These are phyloP conservation scores for Zopfochytrium polystomum DNA, from an alignment of 371 early-diverging fungal genomes.

Conservation along the genomic window DNA sequence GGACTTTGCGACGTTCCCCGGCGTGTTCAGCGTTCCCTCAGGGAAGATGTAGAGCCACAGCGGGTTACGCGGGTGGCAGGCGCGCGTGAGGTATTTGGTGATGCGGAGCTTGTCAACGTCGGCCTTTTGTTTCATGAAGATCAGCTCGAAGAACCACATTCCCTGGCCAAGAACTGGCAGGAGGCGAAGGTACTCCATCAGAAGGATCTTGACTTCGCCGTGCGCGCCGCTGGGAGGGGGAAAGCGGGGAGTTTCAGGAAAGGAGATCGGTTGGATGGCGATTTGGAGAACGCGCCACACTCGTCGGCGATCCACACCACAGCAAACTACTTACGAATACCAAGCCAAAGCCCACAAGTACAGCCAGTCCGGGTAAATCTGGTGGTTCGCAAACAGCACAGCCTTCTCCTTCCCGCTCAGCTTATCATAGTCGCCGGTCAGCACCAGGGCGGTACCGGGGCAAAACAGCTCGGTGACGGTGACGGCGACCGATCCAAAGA, in stretches of 20 bases:
- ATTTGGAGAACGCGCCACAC: background rate
- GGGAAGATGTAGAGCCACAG: conserved; percentile 88
- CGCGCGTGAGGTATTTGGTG: conserved; percentile 16
- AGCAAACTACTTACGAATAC: conserved; percentile 22
- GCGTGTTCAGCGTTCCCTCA: conserved; percentile 72
- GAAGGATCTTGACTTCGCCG: conserved; percentile 36
- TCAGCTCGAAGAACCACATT: conserved; percentile 55
- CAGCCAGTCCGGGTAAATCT: conserved; percentile 29
- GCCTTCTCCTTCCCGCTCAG: conserved; percentile 9
- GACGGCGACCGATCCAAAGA: conserved; percentile 26
- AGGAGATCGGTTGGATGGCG: background rate
- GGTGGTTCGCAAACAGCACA: conserved; percentile 40
- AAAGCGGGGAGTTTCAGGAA: background rate
- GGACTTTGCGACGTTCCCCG: conserved; percentile 23
- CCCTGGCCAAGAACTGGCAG: conserved; percentile 33
- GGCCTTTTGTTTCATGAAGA: conserved; percentile 77
- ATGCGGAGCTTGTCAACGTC: conserved; percentile 58
- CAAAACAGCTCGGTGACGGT: conserved; percentile 18
- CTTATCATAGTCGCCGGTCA: conserved; percentile 35
- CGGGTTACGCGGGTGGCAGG: conserved; percentile 45
- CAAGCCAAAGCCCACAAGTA: conserved; percentile 34
- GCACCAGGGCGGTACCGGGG: conserved; percentile 26
- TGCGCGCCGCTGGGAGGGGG: conserved; percentile 13
- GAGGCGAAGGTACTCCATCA: conserved; percentile 28
- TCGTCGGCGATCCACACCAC: conserved; percentile 28